Conservation (phyloP, 2,329 filamentous ascomycete genomes). For the Macrophomina phaseolina region DNA sequence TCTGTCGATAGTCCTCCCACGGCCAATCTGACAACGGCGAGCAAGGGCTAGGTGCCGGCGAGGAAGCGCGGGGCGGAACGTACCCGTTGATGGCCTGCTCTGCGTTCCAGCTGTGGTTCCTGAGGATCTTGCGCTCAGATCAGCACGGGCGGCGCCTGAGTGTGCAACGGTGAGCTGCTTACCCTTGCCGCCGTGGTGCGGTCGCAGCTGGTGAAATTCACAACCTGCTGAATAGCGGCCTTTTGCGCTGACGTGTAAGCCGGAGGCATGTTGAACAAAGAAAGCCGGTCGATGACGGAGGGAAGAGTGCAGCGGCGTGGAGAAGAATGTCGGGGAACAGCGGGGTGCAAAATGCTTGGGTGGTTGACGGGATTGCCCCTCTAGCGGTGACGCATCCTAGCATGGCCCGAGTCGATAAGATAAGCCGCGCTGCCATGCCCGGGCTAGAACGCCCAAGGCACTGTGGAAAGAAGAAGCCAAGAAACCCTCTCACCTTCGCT, state of each 20-base stretch:
- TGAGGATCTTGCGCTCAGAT: conserved; percentile 44
- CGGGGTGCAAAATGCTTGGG: conserved; percentile 15
- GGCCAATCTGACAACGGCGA: neutral
- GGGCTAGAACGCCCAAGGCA: neutral
- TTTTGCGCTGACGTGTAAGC: conserved; percentile 55
- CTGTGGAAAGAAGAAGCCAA: no score
- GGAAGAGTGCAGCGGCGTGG: neutral
- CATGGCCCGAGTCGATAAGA: conserved; percentile 5
- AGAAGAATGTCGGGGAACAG: conserved; percentile 15
- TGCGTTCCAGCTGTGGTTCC: conserved; percentile 53
- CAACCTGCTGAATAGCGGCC: conserved; percentile 51
- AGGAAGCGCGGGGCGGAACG: conserved; percentile 35
- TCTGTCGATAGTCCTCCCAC: neutral
- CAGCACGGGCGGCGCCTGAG: conserved; percentile 15
- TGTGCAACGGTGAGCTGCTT: conserved; percentile 29
- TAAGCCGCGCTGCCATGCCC: neutral
- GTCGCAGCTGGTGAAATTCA: conserved; percentile 52
- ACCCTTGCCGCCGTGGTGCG: conserved; percentile 49
- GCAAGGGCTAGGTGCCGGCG: conserved; percentile 8
- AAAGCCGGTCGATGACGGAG: conserved; percentile 1
- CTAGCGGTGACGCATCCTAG: conserved; percentile 25
- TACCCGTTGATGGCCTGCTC: conserved; percentile 54
- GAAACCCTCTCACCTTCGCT: neutral
- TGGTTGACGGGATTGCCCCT: conserved; percentile 23
- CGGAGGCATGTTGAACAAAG: conserved; percentile 49